Base-by-base conservation (phyloP, 176 grass and related monocot genomes). In the Carex pumila region DNA sequence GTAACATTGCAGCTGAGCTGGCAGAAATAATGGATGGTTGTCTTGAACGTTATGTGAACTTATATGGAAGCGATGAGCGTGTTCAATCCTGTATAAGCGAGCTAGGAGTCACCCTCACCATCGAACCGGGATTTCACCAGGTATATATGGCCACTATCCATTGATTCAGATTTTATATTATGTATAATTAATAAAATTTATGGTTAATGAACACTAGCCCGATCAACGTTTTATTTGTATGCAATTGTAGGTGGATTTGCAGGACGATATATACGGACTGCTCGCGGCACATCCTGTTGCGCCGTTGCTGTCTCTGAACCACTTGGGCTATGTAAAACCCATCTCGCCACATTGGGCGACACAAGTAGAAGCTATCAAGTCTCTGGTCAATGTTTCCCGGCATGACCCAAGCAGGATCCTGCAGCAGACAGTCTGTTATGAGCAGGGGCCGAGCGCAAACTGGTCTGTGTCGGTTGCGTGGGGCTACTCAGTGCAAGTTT, bases 101-200 rank as follows among this genome's bases (percentile, higher is more conserved):
- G 84, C 89, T 97, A 47, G 95, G 95, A 57, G 19, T 97, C 12
- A 90, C 90, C 17, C 95, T 97, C 47, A 97, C 95, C 30, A 90
- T 84, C 13, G 95, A 97, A 83, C 90, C 79, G 18, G 95, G 95
- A 3, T 97, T 97, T 84, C 94, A 97, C 85, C 94, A 97, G 89
- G 94, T 94, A n/a, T 30, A 21, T 65, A 30, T 29, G 22, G 25
- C 7, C 12, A 65, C 62, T 30, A 80, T 71, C 66, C 30, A 3
- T 63, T 55, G 12, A 65, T 31, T 31, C 62, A 32, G 5, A 5
- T 5, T 65, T 5, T 13, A 57, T 57, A 57, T 57, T 57, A 13
- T 31, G 11, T 12, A 13, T 1, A 19, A n/a, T 19, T 61, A 8
- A 61, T 21, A 17, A 19, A 31, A 3, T 31, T 32, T 3, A 14